Conservation (phyloP, 108 stramenopile species). For the Epipyxis sp. region DNA sequence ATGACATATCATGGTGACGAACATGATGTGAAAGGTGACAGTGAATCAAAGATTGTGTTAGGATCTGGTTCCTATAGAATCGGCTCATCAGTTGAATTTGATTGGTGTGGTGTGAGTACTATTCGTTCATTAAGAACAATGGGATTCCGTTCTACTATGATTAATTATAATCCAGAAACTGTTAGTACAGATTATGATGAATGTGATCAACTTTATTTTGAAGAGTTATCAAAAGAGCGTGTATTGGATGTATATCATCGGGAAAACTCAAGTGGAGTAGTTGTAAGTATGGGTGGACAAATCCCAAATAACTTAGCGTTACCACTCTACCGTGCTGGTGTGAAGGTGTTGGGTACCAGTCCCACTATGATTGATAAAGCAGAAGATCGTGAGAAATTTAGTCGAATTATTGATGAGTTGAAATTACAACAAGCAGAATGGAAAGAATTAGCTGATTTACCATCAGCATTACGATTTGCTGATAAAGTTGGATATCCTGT, state of each 20-base stretch:
- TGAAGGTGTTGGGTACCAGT: slow-evolving; percentile 85
- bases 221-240: slow-evolving; percentile 87
- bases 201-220: slow-evolving; percentile 97
- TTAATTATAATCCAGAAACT: slow-evolving; percentile 99
- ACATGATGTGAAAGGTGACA: slow-evolving; percentile 61
- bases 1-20: slow-evolving; percentile 89
- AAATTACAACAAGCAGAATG: slow-evolving; percentile 92
- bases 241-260: slow-evolving; percentile 89
- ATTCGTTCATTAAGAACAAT: slow-evolving; percentile 83
- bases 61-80: slow-evolving; percentile 97
- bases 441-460: slow-evolving; percentile 79
- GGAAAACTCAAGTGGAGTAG: slow-evolving; percentile 71
- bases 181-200: slow-evolving; percentile 99
- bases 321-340: slow-evolving; percentile 80
- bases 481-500: slow-evolving; percentile 71
- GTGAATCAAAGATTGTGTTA: slow-evolving; percentile 85
- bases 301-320: slow-evolving; percentile 95
- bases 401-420: slow-evolving; percentile 90
- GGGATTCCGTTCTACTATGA: slow-evolving; percentile 71
- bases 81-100: slow-evolving; percentile 95
- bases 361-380: slow-evolving; percentile 93
- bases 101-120: slow-evolving; percentile 96
- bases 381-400: slow-evolving; percentile 94
- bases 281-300: slow-evolving; percentile 82
- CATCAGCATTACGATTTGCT: slow-evolving; percentile 83